phyloP scores from a whole-genome alignment of 176 grass and related monocot genomes.

The Themeda triandra region DNA sequence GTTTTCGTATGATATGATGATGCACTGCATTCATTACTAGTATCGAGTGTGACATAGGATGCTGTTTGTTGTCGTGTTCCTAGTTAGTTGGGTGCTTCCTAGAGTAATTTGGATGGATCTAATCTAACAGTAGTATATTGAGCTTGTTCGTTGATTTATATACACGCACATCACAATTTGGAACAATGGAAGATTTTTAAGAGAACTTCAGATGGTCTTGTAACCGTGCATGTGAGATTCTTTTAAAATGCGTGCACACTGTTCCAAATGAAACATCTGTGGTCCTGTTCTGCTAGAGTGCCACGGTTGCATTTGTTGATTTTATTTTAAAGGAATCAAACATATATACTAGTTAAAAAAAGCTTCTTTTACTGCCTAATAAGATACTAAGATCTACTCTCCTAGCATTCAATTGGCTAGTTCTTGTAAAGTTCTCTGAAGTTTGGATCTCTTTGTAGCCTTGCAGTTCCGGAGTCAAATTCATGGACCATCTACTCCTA shows the following conservation, averaged over 20 bases:
- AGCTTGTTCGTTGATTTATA: not conserved
- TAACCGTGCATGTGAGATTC: not conserved
- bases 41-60: constrained; percentile 12
- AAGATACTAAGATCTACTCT: not conserved
- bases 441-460: constrained; percentile 32
- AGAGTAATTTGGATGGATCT: not conserved
- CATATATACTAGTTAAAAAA: not conserved
- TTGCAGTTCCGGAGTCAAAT: constrained; percentile 31
- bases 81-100: not conserved
- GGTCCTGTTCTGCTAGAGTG: not conserved
- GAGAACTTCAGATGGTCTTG: not conserved
- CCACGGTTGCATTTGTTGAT: not conserved
- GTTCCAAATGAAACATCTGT: not conserved
- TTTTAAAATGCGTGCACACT: not conserved
- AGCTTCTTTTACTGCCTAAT: not conserved
- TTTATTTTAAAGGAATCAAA: not conserved
- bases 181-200: not conserved
- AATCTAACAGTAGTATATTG: not conserved
- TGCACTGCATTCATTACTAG: not conserved
- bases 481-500: constrained; percentile 29
- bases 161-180: not conserved
- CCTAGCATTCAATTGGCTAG: not conserved
- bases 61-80: not conserved
- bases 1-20: not conserved
- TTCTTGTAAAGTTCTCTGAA: constrained; percentile 6